Base-by-base conservation (phyloP, 352 stramenopile species). In the Blastocystis sp. region DNA sequence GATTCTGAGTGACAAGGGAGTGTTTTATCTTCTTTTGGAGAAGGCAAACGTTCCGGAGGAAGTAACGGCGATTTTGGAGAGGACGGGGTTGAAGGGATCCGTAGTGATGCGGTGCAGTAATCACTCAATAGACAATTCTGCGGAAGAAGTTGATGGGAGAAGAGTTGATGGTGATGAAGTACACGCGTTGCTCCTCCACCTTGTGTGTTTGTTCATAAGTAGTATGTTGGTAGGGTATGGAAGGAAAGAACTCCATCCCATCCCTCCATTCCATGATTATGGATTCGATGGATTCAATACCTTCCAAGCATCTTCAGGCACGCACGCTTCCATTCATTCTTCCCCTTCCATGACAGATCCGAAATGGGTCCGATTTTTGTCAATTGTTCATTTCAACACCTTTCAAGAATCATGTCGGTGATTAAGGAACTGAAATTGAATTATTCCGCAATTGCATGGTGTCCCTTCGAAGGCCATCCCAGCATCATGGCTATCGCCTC, bases 401-500 rank as follows among this genome's bases (percentile, higher is more conserved):
- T 76, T 57, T 9, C 11, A 76, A 11, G 10, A 76, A 19, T 54
- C 7, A 76, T 76, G 65, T 76, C 65, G 65, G 38, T 76, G 42
- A 76, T 76, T 38, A 76, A 76, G 65, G 65, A 76, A 19, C 38
- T 76, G 65, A 76, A 76, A 42, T 76, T 24, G n/a, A 7, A 76
- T 19, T 76, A 54, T 38, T 76, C 65, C 9, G 42, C 65, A 6
- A 76, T 81, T 43, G 71, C 71, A 7, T 81, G 71, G 71, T 81
- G 71, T 81, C 71, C 71, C 17, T 17, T n/a, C 14, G 57, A 81
- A 21, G 60, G 42, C n/a, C 71, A 81, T 66, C n/a, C 28, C 11
- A 81, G 54, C 24, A 54, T 81, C 9, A 69, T 81, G 60, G 71
- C 71, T 74, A 34, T 81, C 4, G 71, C 71, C 42, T 66, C 71